These are phyloP conservation scores for Clathrus columnatus DNA, from an alignment of 768 basidiomycete genomes.

Conservation along the genomic window DNA sequence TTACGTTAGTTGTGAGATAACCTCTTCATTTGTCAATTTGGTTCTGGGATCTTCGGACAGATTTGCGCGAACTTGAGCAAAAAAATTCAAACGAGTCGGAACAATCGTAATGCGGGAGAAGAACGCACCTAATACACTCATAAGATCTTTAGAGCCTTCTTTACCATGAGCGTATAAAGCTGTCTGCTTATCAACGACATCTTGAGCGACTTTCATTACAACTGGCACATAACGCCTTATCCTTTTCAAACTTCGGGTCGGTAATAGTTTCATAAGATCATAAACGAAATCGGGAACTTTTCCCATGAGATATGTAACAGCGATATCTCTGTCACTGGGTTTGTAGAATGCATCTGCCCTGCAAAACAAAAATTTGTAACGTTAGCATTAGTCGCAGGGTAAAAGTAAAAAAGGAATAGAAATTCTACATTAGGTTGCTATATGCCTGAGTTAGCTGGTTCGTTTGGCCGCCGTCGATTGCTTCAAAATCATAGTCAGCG, in stretches of 20 bases:
- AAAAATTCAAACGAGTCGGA: background rate
- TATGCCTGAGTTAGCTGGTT: background rate
- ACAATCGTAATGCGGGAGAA: background rate
- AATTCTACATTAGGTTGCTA: conserved; percentile 1
- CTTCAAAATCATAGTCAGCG: conserved; percentile 19
- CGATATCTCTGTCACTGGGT: too few species aligned
- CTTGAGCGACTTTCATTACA: too few species aligned
- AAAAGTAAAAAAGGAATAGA: background rate
- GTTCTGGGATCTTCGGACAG: conserved; percentile 19
- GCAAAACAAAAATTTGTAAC: background rate
- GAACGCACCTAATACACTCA: conserved; percentile 24
- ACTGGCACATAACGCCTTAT: too few species aligned
- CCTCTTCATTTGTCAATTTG: conserved; percentile 23
- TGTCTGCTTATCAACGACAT: too few species aligned
- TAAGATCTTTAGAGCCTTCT: conserved; percentile 23
- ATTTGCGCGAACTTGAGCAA: conserved; percentile 26
- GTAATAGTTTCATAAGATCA: too few species aligned
- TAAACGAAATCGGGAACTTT: too few species aligned
- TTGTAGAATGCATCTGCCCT: conserved; percentile 5
- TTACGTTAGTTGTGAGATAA: conserved; percentile 25
- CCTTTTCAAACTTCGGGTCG: too few species aligned
- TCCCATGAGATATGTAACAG: too few species aligned
- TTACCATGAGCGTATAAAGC: conserved; percentile 13
- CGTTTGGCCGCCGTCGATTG: conserved; percentile 10
- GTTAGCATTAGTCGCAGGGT: background rate